These are phyloP conservation scores for Ophiostoma australiae DNA, from an alignment of 2,329 filamentous ascomycete species.

Conservation along the genomic window DNA sequence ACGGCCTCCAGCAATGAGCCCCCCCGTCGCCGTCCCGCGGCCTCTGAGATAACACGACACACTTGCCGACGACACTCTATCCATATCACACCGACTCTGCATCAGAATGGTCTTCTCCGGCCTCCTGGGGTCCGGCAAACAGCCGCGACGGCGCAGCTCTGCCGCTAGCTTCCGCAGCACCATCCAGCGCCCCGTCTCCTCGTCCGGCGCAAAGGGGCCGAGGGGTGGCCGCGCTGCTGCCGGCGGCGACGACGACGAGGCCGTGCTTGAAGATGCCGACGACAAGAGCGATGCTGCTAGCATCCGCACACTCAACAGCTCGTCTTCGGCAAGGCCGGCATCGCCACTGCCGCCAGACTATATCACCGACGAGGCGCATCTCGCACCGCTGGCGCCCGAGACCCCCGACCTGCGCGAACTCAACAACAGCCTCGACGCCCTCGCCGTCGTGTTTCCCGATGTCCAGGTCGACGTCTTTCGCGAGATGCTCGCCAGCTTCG, in stretches of 20 bases:
- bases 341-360: constrained; percentile 37
- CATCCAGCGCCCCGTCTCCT: constrained; percentile 28
- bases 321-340: constrained; percentile 3
- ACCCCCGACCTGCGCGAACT: constrained; percentile 62
- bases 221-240: background rate
- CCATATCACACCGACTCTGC: background rate
- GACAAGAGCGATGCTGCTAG: constrained; percentile 17
- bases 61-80: background rate
- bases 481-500: constrained; percentile 71
- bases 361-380: constrained; percentile 53
- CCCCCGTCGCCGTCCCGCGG: constrained; percentile 19
- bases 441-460: constrained; percentile 71
- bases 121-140: constrained; percentile 17
- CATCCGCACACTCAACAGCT: constrained; percentile 11
- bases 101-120: constrained; percentile 20
- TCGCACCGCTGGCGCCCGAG: constrained; percentile 46
- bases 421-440: constrained; percentile 62
- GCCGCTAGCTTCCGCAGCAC: constrained; percentile 30
- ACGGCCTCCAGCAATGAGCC: constrained; percentile 20
- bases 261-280: background rate
- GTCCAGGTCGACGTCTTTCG: constrained; percentile 78
- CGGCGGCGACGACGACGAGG: constrained; percentile 12
- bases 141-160: constrained; percentile 31
- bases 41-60: constrained; percentile 14
- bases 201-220: constrained; percentile 11